Conservation (phyloP, 2,329 filamentous ascomycete species). For the Neocatenulostroma microsporum region DNA sequence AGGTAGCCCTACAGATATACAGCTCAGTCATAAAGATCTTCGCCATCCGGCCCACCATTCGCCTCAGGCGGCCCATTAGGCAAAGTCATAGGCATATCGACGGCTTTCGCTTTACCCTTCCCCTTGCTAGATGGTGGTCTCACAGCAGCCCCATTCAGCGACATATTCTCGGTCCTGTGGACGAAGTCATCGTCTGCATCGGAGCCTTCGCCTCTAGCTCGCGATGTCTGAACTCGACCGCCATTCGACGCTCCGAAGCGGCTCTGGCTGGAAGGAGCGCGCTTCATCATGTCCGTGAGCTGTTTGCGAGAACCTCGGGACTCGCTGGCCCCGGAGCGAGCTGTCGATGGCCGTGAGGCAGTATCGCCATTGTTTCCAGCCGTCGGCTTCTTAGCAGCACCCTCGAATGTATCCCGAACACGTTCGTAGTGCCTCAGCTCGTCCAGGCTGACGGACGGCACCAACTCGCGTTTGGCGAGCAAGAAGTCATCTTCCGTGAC, state of each 20-base stretch:
- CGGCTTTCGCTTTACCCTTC: slow-evolving; percentile 29
- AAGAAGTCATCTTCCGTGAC: slow-evolving; percentile 86
- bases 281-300: slow-evolving; percentile 5
- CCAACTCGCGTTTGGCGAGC: slow-evolving; percentile 70
- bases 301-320: slow-evolving; percentile 1
- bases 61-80: slow-evolving; percentile 23
- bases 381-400: slow-evolving; percentile 42
- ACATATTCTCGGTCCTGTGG: too few species aligned
- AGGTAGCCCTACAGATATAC: background rate
- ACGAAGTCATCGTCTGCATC: too few species aligned
- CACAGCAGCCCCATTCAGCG: too few species aligned
- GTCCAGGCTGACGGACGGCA: slow-evolving; percentile 88
- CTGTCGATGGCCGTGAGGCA: background rate
- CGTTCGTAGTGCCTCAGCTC: slow-evolving; percentile 86
- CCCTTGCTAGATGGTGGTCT: slow-evolving; percentile 3
- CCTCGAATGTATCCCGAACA: slow-evolving; percentile 77
- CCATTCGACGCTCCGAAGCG: too few species aligned
- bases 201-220: too few species aligned
- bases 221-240: too few species aligned
- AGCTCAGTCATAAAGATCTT: slow-evolving; percentile 38
- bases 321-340: background rate
- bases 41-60: slow-evolving; percentile 32
- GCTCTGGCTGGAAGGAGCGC: background rate
- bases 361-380: too few species aligned
- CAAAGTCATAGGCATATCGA: slow-evolving; percentile 30